These are phyloP conservation scores for Cenchrus purpureus DNA, from an alignment of 176 grass and related monocot genomes.

Conservation along the genomic window DNA sequence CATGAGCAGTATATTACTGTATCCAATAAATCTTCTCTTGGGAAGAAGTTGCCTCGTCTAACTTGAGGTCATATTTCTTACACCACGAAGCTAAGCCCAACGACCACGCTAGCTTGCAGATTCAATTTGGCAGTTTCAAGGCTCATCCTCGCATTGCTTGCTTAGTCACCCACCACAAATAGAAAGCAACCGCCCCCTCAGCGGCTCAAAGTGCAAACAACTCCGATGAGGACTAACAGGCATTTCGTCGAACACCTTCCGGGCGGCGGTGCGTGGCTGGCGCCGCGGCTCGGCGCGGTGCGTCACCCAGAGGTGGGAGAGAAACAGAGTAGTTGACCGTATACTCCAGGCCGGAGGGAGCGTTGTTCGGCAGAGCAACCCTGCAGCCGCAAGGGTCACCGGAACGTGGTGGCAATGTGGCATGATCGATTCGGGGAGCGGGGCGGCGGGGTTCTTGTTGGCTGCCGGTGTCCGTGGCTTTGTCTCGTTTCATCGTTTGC, in stretches of 20 bases:
- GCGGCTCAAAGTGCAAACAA: not conserved
- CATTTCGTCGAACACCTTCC: constrained; percentile 2
- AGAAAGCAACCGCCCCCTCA: not conserved
- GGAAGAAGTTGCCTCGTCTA: not conserved
- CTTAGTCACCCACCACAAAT: not conserved
- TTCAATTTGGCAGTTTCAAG: not conserved
- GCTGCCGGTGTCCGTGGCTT: too few relatives aligned
- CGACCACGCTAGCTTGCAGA: not conserved
- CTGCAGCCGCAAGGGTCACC: not conserved
- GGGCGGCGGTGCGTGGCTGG: not conserved
- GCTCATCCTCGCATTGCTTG: not conserved
- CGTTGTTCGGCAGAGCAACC: not conserved
- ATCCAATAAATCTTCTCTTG: not conserved
- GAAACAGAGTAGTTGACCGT: not conserved
- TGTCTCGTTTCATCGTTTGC: too few relatives aligned
- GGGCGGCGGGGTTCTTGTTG: too few relatives aligned
- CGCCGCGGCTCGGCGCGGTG: too few relatives aligned
- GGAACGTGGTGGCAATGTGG: too few relatives aligned
- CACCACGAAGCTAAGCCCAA: not conserved
- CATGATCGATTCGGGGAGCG: too few relatives aligned
- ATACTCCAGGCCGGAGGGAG: not conserved
- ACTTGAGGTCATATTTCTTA: not conserved
- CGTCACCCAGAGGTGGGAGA: not conserved
- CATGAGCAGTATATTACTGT: not conserved
- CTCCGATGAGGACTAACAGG: not conserved